Percentiles rank a stretch among this genome's conserved stretches.
Conservation (phyloP, 1,284 basidiomycete species). For the Inonotus obliquus region DNA sequence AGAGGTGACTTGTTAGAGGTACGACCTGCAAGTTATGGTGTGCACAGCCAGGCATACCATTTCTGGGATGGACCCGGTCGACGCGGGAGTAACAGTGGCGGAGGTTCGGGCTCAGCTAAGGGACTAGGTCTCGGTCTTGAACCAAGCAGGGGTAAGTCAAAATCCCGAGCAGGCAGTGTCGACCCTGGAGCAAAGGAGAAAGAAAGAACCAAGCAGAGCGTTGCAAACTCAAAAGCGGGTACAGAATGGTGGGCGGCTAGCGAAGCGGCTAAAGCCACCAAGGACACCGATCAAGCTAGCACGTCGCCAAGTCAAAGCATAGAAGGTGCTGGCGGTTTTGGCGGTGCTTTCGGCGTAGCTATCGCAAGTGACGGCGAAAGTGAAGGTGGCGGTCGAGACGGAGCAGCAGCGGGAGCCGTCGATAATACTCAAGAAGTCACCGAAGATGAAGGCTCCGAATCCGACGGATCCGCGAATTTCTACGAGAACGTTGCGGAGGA, state of each 20-base stretch:
- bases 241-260: slow-evolving; percentile 2
- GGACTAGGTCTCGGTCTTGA: slow-evolving; percentile 3
- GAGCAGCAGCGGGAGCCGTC: not conserved
- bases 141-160: not conserved
- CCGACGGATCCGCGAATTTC: slow-evolving; percentile 65
- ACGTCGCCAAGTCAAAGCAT: not conserved
- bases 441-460: slow-evolving; percentile 37
- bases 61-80: slow-evolving; percentile 87
- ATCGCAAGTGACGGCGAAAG: slow-evolving; percentile 12
- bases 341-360: slow-evolving; percentile 11
- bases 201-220: slow-evolving; percentile 3
- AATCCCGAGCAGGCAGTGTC: slow-evolving; percentile 6
- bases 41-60: slow-evolving; percentile 83
- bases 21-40: slow-evolving; percentile 86
- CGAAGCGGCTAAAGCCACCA: not conserved
- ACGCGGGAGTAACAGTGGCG: slow-evolving; percentile 17
- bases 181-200: slow-evolving; percentile 3
- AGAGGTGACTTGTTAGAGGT: slow-evolving; percentile 88
- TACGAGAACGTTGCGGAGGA: slow-evolving; percentile 86
- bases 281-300: not conserved
- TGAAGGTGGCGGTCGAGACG: not conserved
- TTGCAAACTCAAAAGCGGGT: not conserved
- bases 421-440: slow-evolving; percentile 13
- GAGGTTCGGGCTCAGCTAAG: slow-evolving; percentile 1
- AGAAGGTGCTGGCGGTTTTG: slow-evolving; percentile 13